phyloP scores from a whole-genome alignment of 2,329 filamentous ascomycete genomes.

The Botrytis squamosa region DNA sequence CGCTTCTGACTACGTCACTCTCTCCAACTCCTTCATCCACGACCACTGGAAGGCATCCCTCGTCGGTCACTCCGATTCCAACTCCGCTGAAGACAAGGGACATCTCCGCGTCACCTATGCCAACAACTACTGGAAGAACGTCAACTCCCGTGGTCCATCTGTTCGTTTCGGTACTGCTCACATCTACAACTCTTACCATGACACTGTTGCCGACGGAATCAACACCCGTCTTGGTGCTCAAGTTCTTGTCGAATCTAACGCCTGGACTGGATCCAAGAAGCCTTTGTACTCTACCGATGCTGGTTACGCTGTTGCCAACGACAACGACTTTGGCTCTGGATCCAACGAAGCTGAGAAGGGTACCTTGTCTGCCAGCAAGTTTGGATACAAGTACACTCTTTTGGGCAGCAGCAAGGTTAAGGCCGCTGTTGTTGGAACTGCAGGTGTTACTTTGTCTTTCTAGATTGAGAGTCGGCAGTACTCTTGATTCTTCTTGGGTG shows the following conservation, averaged over 20 bases:
- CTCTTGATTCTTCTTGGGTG: not conserved
- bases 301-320: conserved; percentile 46
- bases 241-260: conserved; percentile 56
- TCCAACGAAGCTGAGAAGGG: conserved; percentile 50
- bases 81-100: conserved; percentile 33
- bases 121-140: conserved; percentile 28
- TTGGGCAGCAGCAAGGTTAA: conserved; percentile 51
- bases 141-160: conserved; percentile 17
- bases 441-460: conserved; percentile 40
- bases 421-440: conserved; percentile 38
- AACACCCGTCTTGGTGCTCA: conserved; percentile 57
- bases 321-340: conserved; percentile 50
- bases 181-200: conserved; percentile 15
- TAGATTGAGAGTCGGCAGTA: conserved; percentile 21
- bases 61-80: conserved; percentile 36
- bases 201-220: conserved; percentile 40
- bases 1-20: conserved; percentile 45
- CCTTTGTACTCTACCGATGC: conserved; percentile 34
- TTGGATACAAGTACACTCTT: conserved; percentile 52
- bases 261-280: conserved; percentile 46
- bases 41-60: conserved; percentile 42
- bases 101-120: conserved; percentile 35
- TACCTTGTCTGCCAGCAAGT: conserved; percentile 44
- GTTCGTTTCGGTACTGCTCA: conserved; percentile 15
- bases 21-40: conserved; percentile 46